These are phyloP conservation scores for Fusarium citri DNA, from an alignment of 2,329 filamentous ascomycete species.

Conservation along the genomic window DNA sequence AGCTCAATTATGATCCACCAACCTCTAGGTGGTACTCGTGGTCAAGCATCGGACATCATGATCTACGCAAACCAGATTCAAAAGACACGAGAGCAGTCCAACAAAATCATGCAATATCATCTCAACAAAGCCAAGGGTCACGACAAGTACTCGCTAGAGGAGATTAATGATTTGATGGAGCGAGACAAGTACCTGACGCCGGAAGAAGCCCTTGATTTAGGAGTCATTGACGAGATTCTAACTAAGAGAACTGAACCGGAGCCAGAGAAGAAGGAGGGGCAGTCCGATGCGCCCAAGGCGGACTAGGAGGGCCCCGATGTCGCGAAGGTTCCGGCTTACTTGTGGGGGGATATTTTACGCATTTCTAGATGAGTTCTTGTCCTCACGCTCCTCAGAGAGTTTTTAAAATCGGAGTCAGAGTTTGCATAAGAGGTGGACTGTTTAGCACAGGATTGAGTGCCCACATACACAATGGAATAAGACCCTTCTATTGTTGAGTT, in stretches of 20 bases:
- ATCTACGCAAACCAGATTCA: slow-evolving; percentile 98
- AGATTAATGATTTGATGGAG: slow-evolving; percentile 96
- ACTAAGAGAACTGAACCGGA: slow-evolving; percentile 66
- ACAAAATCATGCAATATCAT: slow-evolving; percentile 89
- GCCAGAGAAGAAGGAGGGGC: slow-evolving; percentile 42
- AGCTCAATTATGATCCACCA: slow-evolving; percentile 98
- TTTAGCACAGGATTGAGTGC: background rate
- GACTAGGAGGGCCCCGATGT: slow-evolving; percentile 1
- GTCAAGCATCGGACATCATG: slow-evolving; percentile 82
- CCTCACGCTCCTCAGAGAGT: background rate
- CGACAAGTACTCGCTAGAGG: slow-evolving; percentile 81
- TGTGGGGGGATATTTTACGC: too few relatives aligned
- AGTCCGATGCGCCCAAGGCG: slow-evolving; percentile 24
- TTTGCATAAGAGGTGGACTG: background rate
- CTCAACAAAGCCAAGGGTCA: slow-evolving; percentile 80
- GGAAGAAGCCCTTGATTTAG: slow-evolving; percentile 87
- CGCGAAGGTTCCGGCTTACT: background rate
- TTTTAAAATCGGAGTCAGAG: background rate
- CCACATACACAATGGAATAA: background rate
- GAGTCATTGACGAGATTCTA: slow-evolving; percentile 92
- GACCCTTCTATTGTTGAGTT: background rate
- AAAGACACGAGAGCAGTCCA: slow-evolving; percentile 84
- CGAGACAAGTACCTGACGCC: slow-evolving; percentile 94
- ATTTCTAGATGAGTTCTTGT: background rate
- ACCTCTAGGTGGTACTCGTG: slow-evolving; percentile 79